Base-by-base conservation (phyloP, 345 rosid species). In the Firmiana major region DNA sequence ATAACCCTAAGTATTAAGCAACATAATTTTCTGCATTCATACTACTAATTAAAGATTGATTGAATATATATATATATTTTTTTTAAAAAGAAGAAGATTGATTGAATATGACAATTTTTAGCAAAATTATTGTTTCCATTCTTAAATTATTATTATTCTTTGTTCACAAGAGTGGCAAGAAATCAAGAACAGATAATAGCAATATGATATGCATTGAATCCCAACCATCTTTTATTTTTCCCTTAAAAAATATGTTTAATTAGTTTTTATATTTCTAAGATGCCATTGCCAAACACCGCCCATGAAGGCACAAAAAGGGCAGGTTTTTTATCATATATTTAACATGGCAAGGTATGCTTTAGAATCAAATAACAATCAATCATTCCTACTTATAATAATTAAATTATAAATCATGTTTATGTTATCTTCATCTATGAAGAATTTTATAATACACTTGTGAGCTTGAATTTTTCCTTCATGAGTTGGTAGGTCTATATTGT, bases 211-310 rank as follows among this genome's bases (percentile, higher is more conserved):
- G 13, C 54, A 45, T 68, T 71, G 58, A 71, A 31, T 51, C 6
- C 38, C 16, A 49, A 51, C 16, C 45, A 17, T 26, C 1, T 60
- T 60, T n/a, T n/a, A n/a, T n/a, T 26, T 60, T 28, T 6, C 7
- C 12, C 46, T 43, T 21, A 22, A 6, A 46, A 19, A 17, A 16
- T 16, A 19, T 15, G 24, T 8, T 71, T 51, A 31, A 31, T 51
- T 12, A 31, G 10, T 57, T 9, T 21, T 51, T 1, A 19, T 67
- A 21, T 10, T 71, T 71, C 31, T 53, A 51, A 71, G 26, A 71
- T 53, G 75, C 19, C 62, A 71, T 51, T 53, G 75, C 19, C 62
- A 71, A 71, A 71, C 74, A 71, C 62, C 31, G 46, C 62, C 75
- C 75, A 71, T 51, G 45, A 71, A 51, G 45, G 62, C 62, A 38